phyloP scores from a whole-genome alignment of 148 eudicot species.

The Fagopyrum esculentum region DNA sequence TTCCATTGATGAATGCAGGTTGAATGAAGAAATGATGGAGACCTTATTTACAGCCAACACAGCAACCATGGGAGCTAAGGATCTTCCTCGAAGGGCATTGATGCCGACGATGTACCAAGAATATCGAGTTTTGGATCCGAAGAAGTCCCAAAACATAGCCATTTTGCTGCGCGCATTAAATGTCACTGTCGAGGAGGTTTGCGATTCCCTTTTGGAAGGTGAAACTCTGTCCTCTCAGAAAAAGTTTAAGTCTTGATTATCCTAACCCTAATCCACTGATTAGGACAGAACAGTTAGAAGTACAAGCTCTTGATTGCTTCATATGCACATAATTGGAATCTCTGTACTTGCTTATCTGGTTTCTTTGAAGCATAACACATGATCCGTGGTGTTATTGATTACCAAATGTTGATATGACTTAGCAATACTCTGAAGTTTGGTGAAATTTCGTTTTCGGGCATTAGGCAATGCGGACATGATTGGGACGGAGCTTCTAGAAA shows the following conservation, averaged over 20 bases:
- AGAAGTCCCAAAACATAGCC: constrained; percentile 68
- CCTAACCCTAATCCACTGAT: not conserved
- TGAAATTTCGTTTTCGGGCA: not conserved
- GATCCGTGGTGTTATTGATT: not conserved
- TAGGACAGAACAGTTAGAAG: not conserved
- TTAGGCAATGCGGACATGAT: constrained; percentile 68
- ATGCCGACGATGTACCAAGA: constrained; percentile 30
- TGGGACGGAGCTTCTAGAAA: constrained; percentile 77
- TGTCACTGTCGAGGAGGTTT: constrained; percentile 63
- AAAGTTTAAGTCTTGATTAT: not conserved
- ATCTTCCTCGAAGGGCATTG: constrained; percentile 24
- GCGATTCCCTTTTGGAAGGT: constrained; percentile 70
- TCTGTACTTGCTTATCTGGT: not conserved
- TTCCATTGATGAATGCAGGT: constrained; percentile 33
- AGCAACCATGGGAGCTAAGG: constrained; percentile 23
- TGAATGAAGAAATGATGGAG: constrained; percentile 92
- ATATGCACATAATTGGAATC: not conserved
- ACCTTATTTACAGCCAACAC: constrained; percentile 61
- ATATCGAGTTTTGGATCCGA: constrained; percentile 57
- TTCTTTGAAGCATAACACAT: not conserved
- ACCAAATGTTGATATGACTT: constrained; percentile 6
- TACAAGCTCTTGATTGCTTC: not conserved
- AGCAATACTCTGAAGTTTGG: not conserved
- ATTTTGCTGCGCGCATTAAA: constrained; percentile 63
- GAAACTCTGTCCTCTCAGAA: constrained; percentile 1